Conservation (phyloP, 2,329 filamentous ascomycete species). For the Alternaria incomplexa region DNA sequence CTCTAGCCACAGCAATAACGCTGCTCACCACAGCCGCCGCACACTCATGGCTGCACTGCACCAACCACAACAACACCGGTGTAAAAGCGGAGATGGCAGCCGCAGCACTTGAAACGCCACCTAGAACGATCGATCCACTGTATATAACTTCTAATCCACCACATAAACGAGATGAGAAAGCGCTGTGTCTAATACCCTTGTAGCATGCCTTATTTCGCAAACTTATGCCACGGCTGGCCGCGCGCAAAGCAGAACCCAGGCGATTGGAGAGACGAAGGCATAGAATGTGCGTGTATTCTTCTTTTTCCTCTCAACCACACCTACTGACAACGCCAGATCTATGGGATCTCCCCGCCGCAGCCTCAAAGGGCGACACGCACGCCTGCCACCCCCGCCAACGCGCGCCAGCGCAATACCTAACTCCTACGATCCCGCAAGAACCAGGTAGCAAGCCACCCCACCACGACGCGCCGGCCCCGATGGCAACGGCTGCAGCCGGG, state of each 20-base stretch:
- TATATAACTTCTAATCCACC: too few species aligned
- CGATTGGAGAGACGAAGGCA: not conserved
- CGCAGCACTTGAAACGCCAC: not conserved
- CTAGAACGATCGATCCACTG: not conserved
- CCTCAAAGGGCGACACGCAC: slow-evolving; percentile 11
- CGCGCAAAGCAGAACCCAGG: slow-evolving; percentile 15
- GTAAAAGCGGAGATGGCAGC: not conserved
- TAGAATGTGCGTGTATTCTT: not conserved
- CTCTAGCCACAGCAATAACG: not conserved
- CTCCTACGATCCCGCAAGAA: not conserved
- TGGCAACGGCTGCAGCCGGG: slow-evolving; percentile 24
- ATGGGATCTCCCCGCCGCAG: slow-evolving; percentile 10
- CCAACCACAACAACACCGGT: slow-evolving; percentile 29
- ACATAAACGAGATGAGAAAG: too few species aligned
- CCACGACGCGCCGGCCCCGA: slow-evolving; percentile 19
- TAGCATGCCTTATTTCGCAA: slow-evolving; percentile 11
- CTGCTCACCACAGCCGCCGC: slow-evolving; percentile 14
- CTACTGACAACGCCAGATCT: not conserved
- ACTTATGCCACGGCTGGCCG: slow-evolving; percentile 19
- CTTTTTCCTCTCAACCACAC: not conserved
- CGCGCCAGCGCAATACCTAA: slow-evolving; percentile 12
- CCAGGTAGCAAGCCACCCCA: not conserved
- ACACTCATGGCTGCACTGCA: slow-evolving; percentile 37
- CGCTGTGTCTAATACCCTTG: too few species aligned
- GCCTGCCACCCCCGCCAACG: slow-evolving; percentile 27